Evolutionary conservation across 2,329 filamentous ascomycete genomes (phyloP).

Genomic region (Cladosporium sp.): DNA sequence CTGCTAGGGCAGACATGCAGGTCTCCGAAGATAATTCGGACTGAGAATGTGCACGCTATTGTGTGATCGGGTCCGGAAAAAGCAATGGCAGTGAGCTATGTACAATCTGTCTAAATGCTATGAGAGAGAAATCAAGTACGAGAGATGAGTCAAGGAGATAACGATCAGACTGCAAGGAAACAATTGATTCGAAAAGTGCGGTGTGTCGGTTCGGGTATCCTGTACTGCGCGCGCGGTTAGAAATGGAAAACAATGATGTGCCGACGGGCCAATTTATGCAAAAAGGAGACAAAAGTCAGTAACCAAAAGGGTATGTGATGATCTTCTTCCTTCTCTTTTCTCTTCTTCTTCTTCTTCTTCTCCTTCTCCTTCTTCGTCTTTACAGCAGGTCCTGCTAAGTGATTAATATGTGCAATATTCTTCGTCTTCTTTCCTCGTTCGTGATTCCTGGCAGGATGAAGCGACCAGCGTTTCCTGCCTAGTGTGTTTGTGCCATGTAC

Average conservation of each 20-base stretch:
- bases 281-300: not conserved
- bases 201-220: not conserved
- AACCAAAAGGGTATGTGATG: not conserved
- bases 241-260: not conserved
- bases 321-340: not conserved
- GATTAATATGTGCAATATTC: not conserved
- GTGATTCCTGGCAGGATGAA: not conserved
- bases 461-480: not conserved
- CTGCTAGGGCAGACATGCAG: not conserved
- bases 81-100: no score
- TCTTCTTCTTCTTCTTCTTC: not conserved
- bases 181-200: not conserved
- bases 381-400: not conserved
- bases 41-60: not conserved
- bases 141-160: not conserved
- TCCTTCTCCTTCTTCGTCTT: not conserved
- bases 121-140: no score
- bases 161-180: not conserved
- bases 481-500: not conserved
- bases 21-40: not conserved
- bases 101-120: no score
- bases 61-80: no score
- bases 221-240: not conserved
- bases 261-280: not conserved
- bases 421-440: no score